phyloP scores from a whole-genome alignment of 352 stramenopile species.

The Pythium sp. region DNA sequence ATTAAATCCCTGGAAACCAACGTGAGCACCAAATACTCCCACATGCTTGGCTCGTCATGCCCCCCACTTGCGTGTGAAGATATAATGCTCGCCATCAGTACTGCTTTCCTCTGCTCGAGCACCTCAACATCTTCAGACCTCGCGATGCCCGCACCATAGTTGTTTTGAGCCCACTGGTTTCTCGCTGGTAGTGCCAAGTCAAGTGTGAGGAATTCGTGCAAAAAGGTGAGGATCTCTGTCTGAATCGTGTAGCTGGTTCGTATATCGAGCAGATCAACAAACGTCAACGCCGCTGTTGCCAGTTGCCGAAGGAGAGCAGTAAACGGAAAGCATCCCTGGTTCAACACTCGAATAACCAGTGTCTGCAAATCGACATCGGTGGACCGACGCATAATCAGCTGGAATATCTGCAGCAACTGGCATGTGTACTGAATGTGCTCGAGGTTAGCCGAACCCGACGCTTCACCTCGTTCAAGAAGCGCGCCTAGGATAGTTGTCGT shows the following conservation, averaged over 20 bases:
- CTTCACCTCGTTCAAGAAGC: conserved; percentile 18
- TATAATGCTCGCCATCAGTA: conserved; percentile 46
- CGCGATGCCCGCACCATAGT: background rate
- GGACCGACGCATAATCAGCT: conserved; percentile 32
- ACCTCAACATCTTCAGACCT: conserved; percentile 38
- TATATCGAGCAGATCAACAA: background rate
- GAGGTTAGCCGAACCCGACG: background rate
- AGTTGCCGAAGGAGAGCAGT: conserved; percentile 25
- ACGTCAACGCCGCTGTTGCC: background rate
- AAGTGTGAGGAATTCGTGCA: conserved; percentile 35
- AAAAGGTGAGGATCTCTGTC: conserved; percentile 27
- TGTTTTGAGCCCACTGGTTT: conserved; percentile 16
- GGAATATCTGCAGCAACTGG: conserved; percentile 34
- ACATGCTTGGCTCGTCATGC: conserved; percentile 32
- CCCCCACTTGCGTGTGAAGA: conserved; percentile 27
- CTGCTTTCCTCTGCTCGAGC: conserved; percentile 57
- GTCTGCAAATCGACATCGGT: conserved; percentile 43
- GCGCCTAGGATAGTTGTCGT: conserved; percentile 26
- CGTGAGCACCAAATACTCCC: conserved; percentile 34
- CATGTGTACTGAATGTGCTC: conserved; percentile 18
- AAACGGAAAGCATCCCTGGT: conserved; percentile 24
- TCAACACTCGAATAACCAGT: conserved; percentile 34
- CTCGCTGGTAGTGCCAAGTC: conserved; percentile 29
- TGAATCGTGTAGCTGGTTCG: conserved; percentile 21
- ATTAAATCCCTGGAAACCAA: conserved; percentile 19